Conservation (phyloP, 768 basidiomycete species). For the Phlebiopsis gigantea region DNA sequence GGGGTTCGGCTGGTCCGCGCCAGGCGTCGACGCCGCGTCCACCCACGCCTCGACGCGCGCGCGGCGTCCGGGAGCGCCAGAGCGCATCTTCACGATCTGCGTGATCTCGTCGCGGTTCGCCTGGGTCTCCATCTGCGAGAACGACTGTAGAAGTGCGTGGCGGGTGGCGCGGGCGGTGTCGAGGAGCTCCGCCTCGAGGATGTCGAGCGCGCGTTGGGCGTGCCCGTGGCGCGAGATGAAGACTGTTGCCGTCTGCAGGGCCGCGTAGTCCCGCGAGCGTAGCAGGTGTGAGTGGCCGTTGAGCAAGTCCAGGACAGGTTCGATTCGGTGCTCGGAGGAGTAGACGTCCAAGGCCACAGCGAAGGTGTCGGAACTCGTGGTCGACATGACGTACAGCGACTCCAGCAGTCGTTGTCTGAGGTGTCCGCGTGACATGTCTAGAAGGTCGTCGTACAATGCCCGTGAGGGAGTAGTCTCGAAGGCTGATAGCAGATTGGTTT, state of each 20-base stretch:
- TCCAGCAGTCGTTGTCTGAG: constrained; percentile 24
- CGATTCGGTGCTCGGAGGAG: constrained; percentile 30
- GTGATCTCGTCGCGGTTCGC: constrained; percentile 35
- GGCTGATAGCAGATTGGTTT: constrained; percentile 36
- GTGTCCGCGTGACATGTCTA: constrained; percentile 28
- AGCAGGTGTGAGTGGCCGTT: constrained; percentile 46
- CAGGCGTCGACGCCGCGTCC: constrained; percentile 39
- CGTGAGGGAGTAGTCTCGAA: constrained; percentile 49
- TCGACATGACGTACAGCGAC: constrained; percentile 36
- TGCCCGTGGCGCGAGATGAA: constrained; percentile 29
- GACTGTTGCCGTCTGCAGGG: constrained; percentile 41
- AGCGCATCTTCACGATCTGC: constrained; percentile 40
- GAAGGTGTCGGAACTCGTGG: constrained; percentile 45
- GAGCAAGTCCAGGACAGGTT: constrained; percentile 38
- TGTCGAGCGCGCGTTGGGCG: constrained; percentile 30
- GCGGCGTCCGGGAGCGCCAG: constrained; percentile 34
- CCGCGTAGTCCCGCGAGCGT: constrained; percentile 49
- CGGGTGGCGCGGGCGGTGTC: constrained; percentile 40
- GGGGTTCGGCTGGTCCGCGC: constrained; percentile 34
- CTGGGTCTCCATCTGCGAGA: constrained; percentile 42
- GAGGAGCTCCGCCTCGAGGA: constrained; percentile 49
- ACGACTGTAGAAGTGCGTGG: constrained; percentile 38
- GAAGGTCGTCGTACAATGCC: constrained; percentile 39
- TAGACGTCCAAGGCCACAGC: constrained; percentile 52
- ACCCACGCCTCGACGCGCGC: constrained; percentile 50